Evolutionary conservation across 2,329 filamentous ascomycete genomes (phyloP), one percentile per base, ranked within the genome.

Genomic region (Colletotrichum lupini): DNA sequence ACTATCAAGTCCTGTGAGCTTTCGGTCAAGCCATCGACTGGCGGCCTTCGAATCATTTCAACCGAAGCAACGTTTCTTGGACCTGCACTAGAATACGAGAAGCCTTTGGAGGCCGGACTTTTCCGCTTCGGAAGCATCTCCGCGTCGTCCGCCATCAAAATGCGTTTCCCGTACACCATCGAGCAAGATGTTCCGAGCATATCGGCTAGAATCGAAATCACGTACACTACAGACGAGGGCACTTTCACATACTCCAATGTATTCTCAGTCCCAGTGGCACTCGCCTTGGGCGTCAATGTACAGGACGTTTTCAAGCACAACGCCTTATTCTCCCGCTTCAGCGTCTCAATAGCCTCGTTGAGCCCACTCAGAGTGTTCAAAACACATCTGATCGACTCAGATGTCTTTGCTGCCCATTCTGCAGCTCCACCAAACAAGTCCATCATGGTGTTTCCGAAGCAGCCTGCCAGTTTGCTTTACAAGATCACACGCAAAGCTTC

Each of bases 211-310:
- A 83, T 96, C n/a, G 95, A 98, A 75, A 87, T 95, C 11, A 87
- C 86, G 0, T 97, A 97, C 79, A 88, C 88, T 2, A 95, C 94
- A 0, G 86, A 90, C 0, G 84, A 89, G 2, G 93, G 92, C 3
- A 86, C 85, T 8, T 94, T 94, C 75, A 86, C 87, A 67, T 93
- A 92, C 79, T 88, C 90, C 19, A 89, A 88, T 19, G 87, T 88
- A 8, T 88, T 90, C 24, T 89, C 87, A 4, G 87, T 97, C 24
- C 89, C 92, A 3, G 92, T 97, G 1, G 89, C 93, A 1, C 86
- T 99, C 5, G 94, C 95, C 0, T 87, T 99, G 4, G 95, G 96
- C 3, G 97, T 99, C 75, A 98, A 98, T 76, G 97, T 99, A 6
- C 95, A 98, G 78, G 97, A 99, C 77, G 91, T 97, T 32, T 98